Evolutionary conservation across 495 filamentous ascomycete species (phyloP).

Genomic region (Cenococcum geophilum): DNA sequence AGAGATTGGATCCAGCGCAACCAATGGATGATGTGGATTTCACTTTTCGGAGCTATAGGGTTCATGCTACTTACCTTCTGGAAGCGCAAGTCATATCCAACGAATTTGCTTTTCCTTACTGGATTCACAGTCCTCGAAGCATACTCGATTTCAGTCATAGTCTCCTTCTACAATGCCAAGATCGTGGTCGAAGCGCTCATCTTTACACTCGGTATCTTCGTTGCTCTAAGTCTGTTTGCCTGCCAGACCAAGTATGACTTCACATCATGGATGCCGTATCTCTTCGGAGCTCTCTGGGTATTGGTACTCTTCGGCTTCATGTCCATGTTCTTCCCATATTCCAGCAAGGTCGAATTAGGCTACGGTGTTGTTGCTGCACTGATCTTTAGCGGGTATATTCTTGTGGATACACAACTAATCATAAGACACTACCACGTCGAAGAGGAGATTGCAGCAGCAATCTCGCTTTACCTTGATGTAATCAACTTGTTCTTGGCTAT

Average conservation of each 20-base stretch:
- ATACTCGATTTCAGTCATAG: slow-evolving; percentile 86
- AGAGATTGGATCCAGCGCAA: slow-evolving; percentile 81
- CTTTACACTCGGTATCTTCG: slow-evolving; percentile 87
- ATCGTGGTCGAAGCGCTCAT: slow-evolving; percentile 88
- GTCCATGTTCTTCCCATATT: slow-evolving; percentile 73
- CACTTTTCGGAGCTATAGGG: slow-evolving; percentile 69
- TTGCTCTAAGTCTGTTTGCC: slow-evolving; percentile 87
- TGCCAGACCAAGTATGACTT: slow-evolving; percentile 99
- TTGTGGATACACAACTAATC: slow-evolving; percentile 93
- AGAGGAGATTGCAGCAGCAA: slow-evolving; percentile 96
- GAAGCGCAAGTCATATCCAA: slow-evolving; percentile 96
- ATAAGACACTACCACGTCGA: slow-evolving; percentile 95
- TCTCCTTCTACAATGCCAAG: slow-evolving; percentile 71
- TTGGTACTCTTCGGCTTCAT: slow-evolving; percentile 90
- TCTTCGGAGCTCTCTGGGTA: slow-evolving; percentile 85
- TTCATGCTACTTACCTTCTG: slow-evolving; percentile 90
- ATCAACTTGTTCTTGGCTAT: slow-evolving; percentile 96
- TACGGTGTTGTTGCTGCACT: slow-evolving; percentile 77
- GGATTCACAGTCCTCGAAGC: slow-evolving; percentile 90
- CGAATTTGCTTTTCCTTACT: slow-evolving; percentile 86
- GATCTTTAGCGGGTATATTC: slow-evolving; percentile 87
- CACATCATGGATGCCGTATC: slow-evolving; percentile 89
- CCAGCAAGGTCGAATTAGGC: slow-evolving; percentile 68
- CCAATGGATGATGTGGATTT: slow-evolving; percentile 76
- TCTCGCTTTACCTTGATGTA: slow-evolving; percentile 91